Conservation (phyloP, 768 basidiomycete genomes). For the Termitomyces sp. region DNA sequence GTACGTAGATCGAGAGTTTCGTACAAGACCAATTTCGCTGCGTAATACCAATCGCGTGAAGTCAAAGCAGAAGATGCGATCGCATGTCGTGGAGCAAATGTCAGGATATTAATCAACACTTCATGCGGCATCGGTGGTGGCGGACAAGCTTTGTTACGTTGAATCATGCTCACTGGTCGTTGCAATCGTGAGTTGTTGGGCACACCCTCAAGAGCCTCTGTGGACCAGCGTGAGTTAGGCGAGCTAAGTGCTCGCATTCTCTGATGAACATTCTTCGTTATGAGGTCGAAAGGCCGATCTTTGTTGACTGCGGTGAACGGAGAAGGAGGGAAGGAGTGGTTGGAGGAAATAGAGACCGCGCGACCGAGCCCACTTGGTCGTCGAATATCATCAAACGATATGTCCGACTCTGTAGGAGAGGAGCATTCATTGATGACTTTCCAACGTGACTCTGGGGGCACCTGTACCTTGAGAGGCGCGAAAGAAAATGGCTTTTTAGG, state of each 20-base stretch:
- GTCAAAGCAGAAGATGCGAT: constrained; percentile 29
- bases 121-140: constrained; percentile 29
- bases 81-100: constrained; percentile 28
- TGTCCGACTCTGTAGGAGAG: constrained; percentile 17
- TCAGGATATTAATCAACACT: constrained; percentile 31
- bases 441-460: constrained; percentile 9
- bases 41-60: constrained; percentile 30
- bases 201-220: constrained; percentile 21
- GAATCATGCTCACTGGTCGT: constrained; percentile 9
- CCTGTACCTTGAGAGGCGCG: constrained; percentile 7
- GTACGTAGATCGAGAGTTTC: constrained; percentile 30
- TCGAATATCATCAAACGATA: constrained; percentile 37
- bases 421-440: constrained; percentile 11
- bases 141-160: constrained; percentile 2
- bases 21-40: constrained; percentile 33
- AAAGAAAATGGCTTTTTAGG: constrained; percentile 11
- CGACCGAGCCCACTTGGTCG: constrained; percentile 44
- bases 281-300: constrained; percentile 18
- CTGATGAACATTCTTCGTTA: constrained; percentile 7
- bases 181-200: neutral
- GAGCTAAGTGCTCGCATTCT: constrained; percentile 34
- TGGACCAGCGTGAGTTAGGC: constrained; percentile 32
- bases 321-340: constrained; percentile 34
- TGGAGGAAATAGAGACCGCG: constrained; percentile 32
- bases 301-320: constrained; percentile 23